These are phyloP conservation scores for Aspergillus nidulans DNA, from an alignment of 495 filamentous ascomycete species.

Conservation along the genomic window DNA sequence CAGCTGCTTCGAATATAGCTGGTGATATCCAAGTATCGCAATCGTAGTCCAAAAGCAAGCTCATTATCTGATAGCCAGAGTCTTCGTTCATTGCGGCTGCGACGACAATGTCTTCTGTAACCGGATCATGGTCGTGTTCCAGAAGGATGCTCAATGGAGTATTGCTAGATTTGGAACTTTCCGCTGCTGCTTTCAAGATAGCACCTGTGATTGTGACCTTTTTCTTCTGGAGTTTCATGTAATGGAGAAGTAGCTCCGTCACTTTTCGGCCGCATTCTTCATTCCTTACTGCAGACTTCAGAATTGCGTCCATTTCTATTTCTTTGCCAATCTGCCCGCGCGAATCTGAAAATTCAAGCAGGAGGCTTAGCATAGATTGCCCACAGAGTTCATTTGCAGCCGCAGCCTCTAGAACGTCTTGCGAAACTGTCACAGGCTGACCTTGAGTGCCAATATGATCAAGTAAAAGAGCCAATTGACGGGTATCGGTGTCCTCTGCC, in stretches of 20 bases:
- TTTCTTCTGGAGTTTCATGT: not conserved
- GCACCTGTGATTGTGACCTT: not conserved
- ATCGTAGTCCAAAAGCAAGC: not conserved
- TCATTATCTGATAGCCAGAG: not conserved
- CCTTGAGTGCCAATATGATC: not conserved
- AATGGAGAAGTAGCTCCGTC: not conserved
- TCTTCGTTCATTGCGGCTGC: not conserved
- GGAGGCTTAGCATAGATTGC: not conserved
- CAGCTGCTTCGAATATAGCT: not conserved
- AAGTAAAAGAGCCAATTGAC: not conserved
- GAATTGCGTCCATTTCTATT: not conserved
- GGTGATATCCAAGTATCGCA: not conserved
- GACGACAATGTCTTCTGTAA: not conserved
- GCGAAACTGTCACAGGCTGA: not conserved
- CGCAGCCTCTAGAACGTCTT: not conserved
- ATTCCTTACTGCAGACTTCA: not conserved
- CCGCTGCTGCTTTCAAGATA: not conserved
- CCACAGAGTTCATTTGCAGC: not conserved
- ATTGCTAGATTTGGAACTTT: not conserved
- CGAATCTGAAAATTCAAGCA: not conserved
- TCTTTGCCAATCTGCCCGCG: not conserved
- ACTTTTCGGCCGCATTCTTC: not conserved
- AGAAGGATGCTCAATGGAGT: not conserved
- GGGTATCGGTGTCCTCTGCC: not conserved
- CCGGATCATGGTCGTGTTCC: not conserved